Percentiles rank a stretch among this genome's conserved stretches.
phyloP scores from a whole-genome alignment of 345 rosid genomes.

The Gossypium mustelinum region DNA sequence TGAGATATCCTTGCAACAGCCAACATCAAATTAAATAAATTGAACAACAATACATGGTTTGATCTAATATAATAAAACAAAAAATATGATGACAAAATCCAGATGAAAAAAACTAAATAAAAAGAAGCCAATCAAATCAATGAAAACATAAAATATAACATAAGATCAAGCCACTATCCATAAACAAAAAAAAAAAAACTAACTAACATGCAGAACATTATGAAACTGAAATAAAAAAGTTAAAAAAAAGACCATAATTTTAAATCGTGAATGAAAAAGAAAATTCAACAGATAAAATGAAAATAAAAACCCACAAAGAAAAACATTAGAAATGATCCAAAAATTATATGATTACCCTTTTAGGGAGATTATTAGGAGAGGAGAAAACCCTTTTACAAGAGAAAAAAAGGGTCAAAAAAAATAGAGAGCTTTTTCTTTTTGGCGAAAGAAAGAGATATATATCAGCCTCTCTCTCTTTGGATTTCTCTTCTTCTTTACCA shows the following conservation, averaged over 20 bases:
- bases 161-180: constrained; percentile 10
- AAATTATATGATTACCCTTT: constrained; percentile 12
- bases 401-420: constrained; percentile 3
- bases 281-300: constrained; percentile 13
- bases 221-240: not conserved
- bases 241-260: not conserved
- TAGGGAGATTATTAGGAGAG: not conserved
- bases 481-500: too few relatives aligned
- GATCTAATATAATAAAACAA: not conserved
- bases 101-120: not conserved
- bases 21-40: not conserved
- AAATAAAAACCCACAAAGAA: not conserved
- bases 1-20: constrained; percentile 2
- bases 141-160: not conserved
- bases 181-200: too few relatives aligned
- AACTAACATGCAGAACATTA: constrained; percentile 8
- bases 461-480: not conserved
- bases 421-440: not conserved
- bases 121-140: not conserved
- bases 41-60: not conserved
- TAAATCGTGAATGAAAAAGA: not conserved
- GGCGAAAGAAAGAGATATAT: not conserved
- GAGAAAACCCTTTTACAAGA: not conserved
- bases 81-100: not conserved
- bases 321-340: constrained; percentile 2